Conservation (phyloP, 306 rosid species). For the Amphicarpaea edgeworthii region DNA sequence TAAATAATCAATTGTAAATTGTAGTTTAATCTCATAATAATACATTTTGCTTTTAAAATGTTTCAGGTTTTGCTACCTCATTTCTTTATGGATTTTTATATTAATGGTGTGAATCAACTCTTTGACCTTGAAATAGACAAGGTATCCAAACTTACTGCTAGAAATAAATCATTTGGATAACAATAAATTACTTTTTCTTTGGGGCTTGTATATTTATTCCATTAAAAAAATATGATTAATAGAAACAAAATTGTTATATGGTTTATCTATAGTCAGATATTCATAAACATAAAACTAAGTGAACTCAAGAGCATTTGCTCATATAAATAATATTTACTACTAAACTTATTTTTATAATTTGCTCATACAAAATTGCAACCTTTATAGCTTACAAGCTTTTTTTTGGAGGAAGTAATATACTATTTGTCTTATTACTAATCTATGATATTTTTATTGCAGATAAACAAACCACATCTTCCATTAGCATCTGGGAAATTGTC, state of each 20-base stretch:
- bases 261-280: background rate
- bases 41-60: too few species aligned
- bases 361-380: background rate
- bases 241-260: background rate
- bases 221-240: background rate
- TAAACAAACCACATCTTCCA: background rate
- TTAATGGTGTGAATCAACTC: background rate
- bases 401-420: background rate
- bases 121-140: background rate
- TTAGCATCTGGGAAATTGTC: background rate
- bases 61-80: slow-evolving; percentile 69
- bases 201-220: background rate
- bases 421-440: background rate
- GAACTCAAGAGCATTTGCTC: background rate
- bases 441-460: background rate
- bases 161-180: background rate
- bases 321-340: background rate
- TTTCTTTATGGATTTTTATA: background rate
- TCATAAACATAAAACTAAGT: background rate
- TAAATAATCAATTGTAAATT: too few species aligned
- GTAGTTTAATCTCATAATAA: too few species aligned
- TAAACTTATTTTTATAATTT: background rate
- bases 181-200: background rate
- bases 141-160: background rate
- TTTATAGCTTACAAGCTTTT: background rate